These are phyloP conservation scores for Diaporthe vaccinii DNA, from an alignment of 2,329 filamentous ascomycete genomes.

Conservation along the genomic window DNA sequence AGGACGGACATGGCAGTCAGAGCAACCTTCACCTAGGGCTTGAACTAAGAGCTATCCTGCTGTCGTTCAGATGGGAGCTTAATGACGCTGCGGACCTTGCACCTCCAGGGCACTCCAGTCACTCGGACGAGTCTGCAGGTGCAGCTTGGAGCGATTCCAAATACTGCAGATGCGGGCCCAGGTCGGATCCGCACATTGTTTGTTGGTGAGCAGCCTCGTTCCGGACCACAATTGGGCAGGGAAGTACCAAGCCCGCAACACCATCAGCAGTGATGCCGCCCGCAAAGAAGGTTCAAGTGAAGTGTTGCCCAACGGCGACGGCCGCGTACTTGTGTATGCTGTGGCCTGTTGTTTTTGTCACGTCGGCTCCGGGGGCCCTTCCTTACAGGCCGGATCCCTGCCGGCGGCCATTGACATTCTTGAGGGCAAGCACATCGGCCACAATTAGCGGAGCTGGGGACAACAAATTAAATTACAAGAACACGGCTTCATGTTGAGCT, in stretches of 20 bases:
- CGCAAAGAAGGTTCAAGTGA: background rate
- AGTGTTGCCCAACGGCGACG: background rate
- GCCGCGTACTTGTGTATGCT: slow-evolving; percentile 24
- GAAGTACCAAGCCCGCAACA: background rate
- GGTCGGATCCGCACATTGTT: background rate
- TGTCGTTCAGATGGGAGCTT: background rate
- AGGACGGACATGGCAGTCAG: background rate
- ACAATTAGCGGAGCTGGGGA: slow-evolving; percentile 35
- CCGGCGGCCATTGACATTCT: slow-evolving; percentile 20
- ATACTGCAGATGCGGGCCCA: background rate
- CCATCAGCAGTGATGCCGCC: background rate
- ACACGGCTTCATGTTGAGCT: slow-evolving; percentile 29
- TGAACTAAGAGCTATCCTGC: background rate
- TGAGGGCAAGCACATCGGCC: slow-evolving; percentile 26
- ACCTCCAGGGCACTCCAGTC: too few species aligned
- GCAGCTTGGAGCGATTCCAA: too few species aligned
- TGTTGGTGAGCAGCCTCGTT: slow-evolving; percentile 3
- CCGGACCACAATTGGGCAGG: background rate
- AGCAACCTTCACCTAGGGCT: background rate
- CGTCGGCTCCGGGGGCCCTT: slow-evolving; percentile 13
- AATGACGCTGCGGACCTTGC: too few species aligned
- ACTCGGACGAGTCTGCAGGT: background rate
- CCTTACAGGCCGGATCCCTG: slow-evolving; percentile 25
- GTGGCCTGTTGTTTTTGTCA: slow-evolving; percentile 25
- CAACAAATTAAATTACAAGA: slow-evolving; percentile 17